Conservation (phyloP, 2,329 filamentous ascomycete genomes). For the Rhynchosporium agropyri region DNA sequence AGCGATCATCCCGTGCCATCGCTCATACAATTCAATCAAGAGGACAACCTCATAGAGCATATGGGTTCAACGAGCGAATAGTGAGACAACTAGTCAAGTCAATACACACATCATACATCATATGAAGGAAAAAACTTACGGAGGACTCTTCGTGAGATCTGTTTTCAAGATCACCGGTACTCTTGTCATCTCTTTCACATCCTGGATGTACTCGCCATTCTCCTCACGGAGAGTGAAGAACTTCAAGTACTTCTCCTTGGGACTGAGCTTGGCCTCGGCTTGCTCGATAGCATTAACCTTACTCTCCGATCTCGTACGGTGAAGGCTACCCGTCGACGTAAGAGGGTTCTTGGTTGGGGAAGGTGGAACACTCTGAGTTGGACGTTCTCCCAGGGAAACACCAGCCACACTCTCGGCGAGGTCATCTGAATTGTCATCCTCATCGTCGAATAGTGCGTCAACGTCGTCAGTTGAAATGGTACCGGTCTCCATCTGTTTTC, state of each 20-base stretch:
- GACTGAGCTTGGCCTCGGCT: constrained; percentile 77
- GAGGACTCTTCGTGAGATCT: constrained; percentile 96
- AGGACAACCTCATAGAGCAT: constrained; percentile 50
- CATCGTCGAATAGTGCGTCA: constrained; percentile 94
- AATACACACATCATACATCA: constrained; percentile 43
- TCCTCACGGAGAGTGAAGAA: constrained; percentile 89
- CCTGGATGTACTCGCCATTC: constrained; percentile 94
- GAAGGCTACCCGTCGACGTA: constrained; percentile 66
- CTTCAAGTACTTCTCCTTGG: constrained; percentile 96
- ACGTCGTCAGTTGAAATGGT: constrained; percentile 92
- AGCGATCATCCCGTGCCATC: too few relatives aligned
- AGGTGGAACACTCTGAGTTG: constrained; percentile 92
- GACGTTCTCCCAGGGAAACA: constrained; percentile 84
- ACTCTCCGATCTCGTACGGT: constrained; percentile 92
- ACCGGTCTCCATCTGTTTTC: constrained; percentile 91
- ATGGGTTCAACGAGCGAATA: constrained; percentile 82
- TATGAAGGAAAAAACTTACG: constrained; percentile 68
- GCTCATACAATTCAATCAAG: constrained; percentile 13
- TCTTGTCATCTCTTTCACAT: constrained; percentile 95
- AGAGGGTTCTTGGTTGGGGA: constrained; percentile 80
- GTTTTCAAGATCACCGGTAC: constrained; percentile 99
- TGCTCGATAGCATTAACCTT: constrained; percentile 77
- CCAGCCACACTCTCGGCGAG: constrained; percentile 88
- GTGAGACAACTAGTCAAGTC: constrained; percentile 68
- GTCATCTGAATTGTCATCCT: constrained; percentile 74